Evolutionary conservation across 2,329 filamentous ascomycete species (phyloP).

Genomic region (Pseudopithomyces maydicus): DNA sequence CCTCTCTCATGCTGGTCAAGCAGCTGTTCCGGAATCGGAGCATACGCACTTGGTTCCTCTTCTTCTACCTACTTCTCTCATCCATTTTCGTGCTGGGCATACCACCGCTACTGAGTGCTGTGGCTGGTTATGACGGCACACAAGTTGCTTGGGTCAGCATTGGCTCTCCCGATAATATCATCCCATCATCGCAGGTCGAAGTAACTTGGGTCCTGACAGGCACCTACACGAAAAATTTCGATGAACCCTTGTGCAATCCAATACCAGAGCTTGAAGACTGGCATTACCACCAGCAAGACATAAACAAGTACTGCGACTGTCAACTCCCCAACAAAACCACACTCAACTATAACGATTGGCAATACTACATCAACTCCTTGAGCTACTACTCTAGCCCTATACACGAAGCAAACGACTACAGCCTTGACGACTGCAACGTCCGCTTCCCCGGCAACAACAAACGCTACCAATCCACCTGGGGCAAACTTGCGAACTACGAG

Average conservation of each 20-base stretch:
- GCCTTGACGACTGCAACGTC: conserved; percentile 1
- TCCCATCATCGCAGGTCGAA: conserved; percentile 25
- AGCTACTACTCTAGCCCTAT: not conserved
- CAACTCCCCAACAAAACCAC: conserved; percentile 25
- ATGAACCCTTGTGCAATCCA: conserved; percentile 13
- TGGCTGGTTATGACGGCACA: conserved; percentile 45
- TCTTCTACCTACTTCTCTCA: conserved; percentile 39
- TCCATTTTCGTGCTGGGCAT: conserved; percentile 36
- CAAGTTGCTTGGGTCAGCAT: conserved; percentile 33
- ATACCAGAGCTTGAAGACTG: not conserved
- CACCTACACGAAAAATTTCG: conserved; percentile 19
- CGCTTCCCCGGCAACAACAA: not conserved
- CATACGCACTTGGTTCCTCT: conserved; percentile 25
- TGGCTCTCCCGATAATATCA: conserved; percentile 30
- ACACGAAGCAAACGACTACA: not conserved
- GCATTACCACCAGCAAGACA: not conserved
- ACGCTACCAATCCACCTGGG: not conserved
- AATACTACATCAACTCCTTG: not conserved
- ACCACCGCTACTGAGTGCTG: conserved; percentile 40
- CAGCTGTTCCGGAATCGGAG: conserved; percentile 31
- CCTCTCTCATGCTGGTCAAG: conserved; percentile 29
- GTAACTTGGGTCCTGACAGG: conserved; percentile 7
- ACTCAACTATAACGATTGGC: not conserved
- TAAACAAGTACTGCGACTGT: conserved; percentile 24
- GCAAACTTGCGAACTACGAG: not conserved